Evolutionary conservation across 805 yeast genomes (phyloP).

Genomic region (Kockiozyma suomiensis): DNA sequence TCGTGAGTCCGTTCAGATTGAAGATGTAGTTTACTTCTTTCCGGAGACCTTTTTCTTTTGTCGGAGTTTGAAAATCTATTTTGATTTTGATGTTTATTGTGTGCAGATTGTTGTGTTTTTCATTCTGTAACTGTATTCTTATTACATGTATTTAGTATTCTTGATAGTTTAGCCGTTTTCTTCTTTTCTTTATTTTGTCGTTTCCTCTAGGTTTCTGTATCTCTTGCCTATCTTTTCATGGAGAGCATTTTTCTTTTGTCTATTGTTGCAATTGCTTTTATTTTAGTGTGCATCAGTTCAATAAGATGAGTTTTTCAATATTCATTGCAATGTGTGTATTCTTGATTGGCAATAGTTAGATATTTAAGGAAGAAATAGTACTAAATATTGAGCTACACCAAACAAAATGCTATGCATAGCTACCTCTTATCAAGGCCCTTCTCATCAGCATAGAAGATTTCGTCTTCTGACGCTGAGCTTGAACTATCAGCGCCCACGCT

Average conservation of each 20-base stretch:
- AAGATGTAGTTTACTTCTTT: too few species aligned
- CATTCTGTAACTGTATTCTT: not conserved
- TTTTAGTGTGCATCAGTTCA: not conserved
- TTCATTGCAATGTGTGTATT: too few species aligned
- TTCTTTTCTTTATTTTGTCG: not conserved
- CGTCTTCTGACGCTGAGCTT: not conserved
- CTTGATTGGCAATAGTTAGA: too few species aligned
- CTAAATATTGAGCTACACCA: too few species aligned
- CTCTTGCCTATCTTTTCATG: too few species aligned
- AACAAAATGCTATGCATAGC: not conserved
- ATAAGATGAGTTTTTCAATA: too few species aligned
- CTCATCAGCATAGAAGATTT: not conserved
- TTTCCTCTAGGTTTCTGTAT: not conserved
- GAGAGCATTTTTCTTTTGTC: too few species aligned
- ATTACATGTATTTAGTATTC: not conserved
- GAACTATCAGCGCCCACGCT: not conserved
- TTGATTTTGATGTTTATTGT: not conserved
- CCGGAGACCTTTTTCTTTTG: slow-evolving; percentile 1
- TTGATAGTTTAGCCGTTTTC: not conserved
- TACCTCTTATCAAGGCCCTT: not conserved
- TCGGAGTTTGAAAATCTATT: not conserved
- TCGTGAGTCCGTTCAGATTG: too few species aligned
- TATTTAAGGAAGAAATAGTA: too few species aligned
- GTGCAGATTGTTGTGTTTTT: not conserved
- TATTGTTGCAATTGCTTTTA: not conserved